Evolutionary conservation across 345 rosid species (phyloP), one percentile per base, ranked within the genome.

Genomic region (Bruguiera gymnorhiza): DNA sequence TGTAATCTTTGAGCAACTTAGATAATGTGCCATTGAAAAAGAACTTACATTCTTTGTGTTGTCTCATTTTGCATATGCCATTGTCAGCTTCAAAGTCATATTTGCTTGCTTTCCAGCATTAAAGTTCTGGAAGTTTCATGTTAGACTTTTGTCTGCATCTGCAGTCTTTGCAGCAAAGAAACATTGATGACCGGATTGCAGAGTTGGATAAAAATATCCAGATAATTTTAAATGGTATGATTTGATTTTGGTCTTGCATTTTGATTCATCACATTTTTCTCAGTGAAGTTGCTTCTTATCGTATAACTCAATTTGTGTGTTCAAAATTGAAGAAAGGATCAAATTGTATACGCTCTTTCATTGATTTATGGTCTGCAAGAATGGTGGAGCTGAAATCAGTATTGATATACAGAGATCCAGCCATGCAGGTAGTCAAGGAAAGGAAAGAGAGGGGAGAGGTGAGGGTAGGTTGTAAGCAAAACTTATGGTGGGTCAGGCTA

Each of bases 131-230:
- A 54, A 69, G 34, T 54, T 56, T 57, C 65, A 67, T 39, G 31
- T 52, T 54, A 24, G 19, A 59, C 62, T 21, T 51, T 30, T 55
- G 36, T 32, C 34, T 69, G 26, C 70, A 60, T 37, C 51, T 83
- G 70, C 91, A 92, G 98, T 78, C 79, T 75, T 76, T 78, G 67
- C 86, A 87, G 79, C 93, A 68, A n/a, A 84, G 95, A 16, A 26
- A 69, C 29, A 78, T 90, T 21, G 87, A 86, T 74, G 93, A 88
- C 62, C 88, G 86, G 74, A 86, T 92, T 81, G 91, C 91, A 62
- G 63, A 74, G 65, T 87, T 83, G 62, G 93, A 90, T 74, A 78
- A 75, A 68, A 36, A 64, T 62, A 83, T 90, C 66, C 81, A 81
- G 67, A 79, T 63, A 39, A 70, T 92, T 67, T 68, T 80, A 67